These are phyloP conservation scores for Leccinum pseudoinsigne DNA, from an alignment of 1,284 basidiomycete genomes.

Conservation along the genomic window DNA sequence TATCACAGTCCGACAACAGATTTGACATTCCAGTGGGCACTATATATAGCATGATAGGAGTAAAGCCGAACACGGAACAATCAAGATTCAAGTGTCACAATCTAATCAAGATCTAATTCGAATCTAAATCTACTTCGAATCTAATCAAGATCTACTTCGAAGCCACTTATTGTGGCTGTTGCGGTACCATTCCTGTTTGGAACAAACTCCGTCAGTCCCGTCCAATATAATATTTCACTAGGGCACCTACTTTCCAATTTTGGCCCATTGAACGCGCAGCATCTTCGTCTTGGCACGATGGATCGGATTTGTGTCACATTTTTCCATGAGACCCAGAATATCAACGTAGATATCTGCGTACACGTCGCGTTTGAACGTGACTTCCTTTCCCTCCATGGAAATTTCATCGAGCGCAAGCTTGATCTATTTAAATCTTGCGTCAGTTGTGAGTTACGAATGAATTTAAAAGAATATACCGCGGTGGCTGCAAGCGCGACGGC, in stretches of 20 bases:
- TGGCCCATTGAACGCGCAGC: not conserved
- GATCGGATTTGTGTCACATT: not conserved
- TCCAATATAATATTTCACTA: not conserved
- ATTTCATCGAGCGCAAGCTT: not conserved
- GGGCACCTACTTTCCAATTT: not conserved
- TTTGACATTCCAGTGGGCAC: too few relatives aligned
- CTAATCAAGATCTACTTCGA: not conserved
- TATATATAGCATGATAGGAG: not conserved
- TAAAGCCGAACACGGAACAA: not conserved
- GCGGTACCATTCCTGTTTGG: not conserved
- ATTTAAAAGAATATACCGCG: not conserved
- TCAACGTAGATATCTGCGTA: not conserved
- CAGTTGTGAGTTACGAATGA: not conserved
- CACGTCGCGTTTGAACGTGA: not conserved
- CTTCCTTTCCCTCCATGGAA: not conserved
- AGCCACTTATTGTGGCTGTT: not conserved
- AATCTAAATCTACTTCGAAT: not conserved
- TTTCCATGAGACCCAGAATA: not conserved
- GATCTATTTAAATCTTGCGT: not conserved
- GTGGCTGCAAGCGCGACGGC: not conserved
- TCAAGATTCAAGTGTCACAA: not conserved
- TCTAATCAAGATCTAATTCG: not conserved
- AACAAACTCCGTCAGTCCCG: too few relatives aligned
- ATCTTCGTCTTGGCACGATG: not conserved
- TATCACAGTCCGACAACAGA: not conserved